Conservation (phyloP, 208 protist species). For the Acanthamoeba culbertsoni region DNA sequence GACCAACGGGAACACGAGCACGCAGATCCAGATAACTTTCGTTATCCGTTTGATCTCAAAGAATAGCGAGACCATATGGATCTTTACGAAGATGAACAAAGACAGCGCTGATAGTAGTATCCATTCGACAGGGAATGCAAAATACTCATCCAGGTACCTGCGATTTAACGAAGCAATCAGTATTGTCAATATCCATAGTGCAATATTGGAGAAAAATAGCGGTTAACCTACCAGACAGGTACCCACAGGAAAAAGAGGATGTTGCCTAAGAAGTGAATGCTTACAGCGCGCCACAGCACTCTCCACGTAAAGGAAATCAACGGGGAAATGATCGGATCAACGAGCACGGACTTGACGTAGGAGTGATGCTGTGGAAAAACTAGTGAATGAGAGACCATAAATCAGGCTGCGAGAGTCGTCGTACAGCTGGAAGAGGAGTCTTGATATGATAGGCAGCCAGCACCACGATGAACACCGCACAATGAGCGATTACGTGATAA, state of each 20-base stretch:
- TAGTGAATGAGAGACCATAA: neutral
- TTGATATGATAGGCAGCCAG: slow-evolving; percentile 29
- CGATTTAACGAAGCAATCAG: neutral
- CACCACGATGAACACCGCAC: slow-evolving; percentile 1
- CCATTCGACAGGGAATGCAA: neutral
- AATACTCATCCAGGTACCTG: slow-evolving; percentile 17
- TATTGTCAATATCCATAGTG: neutral
- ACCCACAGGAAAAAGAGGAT: slow-evolving; percentile 22
- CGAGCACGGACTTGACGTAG: slow-evolving; percentile 8
- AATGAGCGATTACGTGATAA: slow-evolving; percentile 20
- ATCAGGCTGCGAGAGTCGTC: neutral
- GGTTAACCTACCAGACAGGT: neutral
- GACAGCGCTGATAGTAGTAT: neutral
- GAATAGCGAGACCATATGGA: slow-evolving; percentile 17
- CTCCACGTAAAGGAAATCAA: neutral
- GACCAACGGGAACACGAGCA: slow-evolving; percentile 20
- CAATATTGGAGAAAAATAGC: neutral
- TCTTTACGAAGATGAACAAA: slow-evolving; percentile 26
- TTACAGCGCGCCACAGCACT: neutral
- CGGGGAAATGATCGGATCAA: neutral
- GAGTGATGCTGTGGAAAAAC: neutral
- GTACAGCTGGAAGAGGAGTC: neutral
- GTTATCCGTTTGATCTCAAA: slow-evolving; percentile 24
- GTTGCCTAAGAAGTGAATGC: slow-evolving; percentile 25
- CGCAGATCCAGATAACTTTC: neutral